Conservation (phyloP, 202 grass and related monocot species). For the Dendrocalamus latiflorus region DNA sequence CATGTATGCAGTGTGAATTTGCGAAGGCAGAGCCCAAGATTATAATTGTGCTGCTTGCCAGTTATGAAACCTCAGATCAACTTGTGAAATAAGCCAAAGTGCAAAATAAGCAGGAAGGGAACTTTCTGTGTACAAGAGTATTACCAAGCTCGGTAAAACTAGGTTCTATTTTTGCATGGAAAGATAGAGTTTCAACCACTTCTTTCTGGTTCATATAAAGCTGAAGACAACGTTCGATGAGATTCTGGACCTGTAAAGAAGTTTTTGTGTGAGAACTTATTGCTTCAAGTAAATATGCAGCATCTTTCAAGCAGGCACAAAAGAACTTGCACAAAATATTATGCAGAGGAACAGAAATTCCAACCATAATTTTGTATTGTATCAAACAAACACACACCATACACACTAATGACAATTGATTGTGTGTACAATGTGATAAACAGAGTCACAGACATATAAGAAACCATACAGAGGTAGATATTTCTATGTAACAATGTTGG, state of each 20-base stretch:
- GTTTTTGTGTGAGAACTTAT: slow-evolving; percentile 5
- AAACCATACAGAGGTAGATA: not conserved
- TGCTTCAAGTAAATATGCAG: not conserved
- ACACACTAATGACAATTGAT: not conserved
- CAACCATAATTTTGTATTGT: too few species aligned
- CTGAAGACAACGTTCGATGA: slow-evolving; percentile 94
- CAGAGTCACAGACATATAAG: not conserved
- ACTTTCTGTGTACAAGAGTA: not conserved
- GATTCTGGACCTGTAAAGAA: slow-evolving; percentile 88
- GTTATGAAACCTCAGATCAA: not conserved
- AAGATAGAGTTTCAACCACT: too few species aligned
- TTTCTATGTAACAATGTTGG: not conserved
- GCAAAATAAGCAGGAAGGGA: not conserved
- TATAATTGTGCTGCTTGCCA: not conserved
- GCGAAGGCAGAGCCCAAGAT: not conserved
- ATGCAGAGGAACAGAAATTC: not conserved
- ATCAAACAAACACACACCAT: not conserved
- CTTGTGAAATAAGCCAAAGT: too few species aligned
- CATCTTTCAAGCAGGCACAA: slow-evolving; percentile 12
- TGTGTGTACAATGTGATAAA: not conserved
- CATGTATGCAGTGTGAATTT: not conserved
- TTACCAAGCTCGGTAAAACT: too few species aligned
- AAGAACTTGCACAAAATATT: not conserved
- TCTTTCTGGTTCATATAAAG: slow-evolving; percentile 50
- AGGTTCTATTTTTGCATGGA: too few species aligned